Conservation (phyloP, 164 flowering plant genomes). For the Berberis vulgaris region DNA sequence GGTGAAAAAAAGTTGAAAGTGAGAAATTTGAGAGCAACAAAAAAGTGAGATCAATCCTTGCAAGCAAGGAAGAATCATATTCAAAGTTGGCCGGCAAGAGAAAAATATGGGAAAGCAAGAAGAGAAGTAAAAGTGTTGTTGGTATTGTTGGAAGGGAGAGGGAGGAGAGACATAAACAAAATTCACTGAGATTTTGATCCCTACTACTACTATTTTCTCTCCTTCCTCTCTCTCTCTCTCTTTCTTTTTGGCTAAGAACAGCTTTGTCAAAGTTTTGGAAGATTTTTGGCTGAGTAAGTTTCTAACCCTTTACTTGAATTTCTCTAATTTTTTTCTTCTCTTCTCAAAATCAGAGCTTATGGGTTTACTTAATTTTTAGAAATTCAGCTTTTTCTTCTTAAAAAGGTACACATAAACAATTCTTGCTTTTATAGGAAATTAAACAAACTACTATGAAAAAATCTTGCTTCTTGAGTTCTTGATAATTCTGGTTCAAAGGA, state of each 20-base stretch:
- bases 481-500: no score
- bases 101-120: slow-evolving; percentile 7
- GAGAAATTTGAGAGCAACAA: neutral
- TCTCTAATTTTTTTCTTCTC: neutral
- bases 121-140: slow-evolving; percentile 7
- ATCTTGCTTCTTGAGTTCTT: no score
- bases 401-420: no score
- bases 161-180: slow-evolving; percentile 9
- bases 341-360: neutral
- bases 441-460: no score
- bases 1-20: no score
- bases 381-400: neutral
- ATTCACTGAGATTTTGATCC: neutral
- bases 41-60: slow-evolving; percentile 6
- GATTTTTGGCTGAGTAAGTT: slow-evolving; percentile 6
- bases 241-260: slow-evolving; percentile 1
- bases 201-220: neutral
- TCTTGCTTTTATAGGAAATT: no score
- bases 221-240: slow-evolving; percentile 3
- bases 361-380: neutral
- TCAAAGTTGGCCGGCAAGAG: slow-evolving; percentile 26
- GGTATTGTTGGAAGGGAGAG: slow-evolving; percentile 10
- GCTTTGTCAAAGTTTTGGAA: slow-evolving; percentile 13
- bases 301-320: neutral
- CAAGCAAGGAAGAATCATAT: slow-evolving; percentile 27